A percentile compares a stretch with the other conserved stretches of the same genome.
Conservation (phyloP, 805 yeast species). For the Candida anglica region DNA sequence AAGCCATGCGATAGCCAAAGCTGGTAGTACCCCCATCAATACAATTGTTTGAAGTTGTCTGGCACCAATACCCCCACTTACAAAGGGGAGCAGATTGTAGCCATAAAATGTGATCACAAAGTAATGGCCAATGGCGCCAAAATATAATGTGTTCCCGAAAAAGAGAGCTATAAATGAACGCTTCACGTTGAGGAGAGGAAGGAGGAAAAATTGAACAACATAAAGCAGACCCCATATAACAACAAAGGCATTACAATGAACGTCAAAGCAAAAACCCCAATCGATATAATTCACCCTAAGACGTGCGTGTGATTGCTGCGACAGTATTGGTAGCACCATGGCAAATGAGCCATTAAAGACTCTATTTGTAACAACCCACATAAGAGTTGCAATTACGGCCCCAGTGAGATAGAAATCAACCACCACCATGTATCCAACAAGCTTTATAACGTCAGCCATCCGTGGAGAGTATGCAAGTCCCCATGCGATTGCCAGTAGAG, state of each 20-base stretch:
- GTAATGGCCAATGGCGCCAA: constrained; percentile 71
- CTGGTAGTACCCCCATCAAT: constrained; percentile 62
- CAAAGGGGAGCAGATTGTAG: constrained; percentile 47
- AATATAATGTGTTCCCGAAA: constrained; percentile 75
- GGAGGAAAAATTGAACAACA: constrained; percentile 65
- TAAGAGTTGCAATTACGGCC: constrained; percentile 59
- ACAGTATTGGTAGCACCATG: no score
- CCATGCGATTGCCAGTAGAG: constrained; percentile 83
- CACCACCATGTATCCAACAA: constrained; percentile 78
- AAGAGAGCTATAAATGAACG: constrained; percentile 61
- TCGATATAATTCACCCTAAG: constrained; percentile 49
- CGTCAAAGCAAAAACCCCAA: constrained; percentile 94
- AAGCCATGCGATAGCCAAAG: constrained; percentile 55
- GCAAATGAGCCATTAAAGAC: constrained; percentile 43
- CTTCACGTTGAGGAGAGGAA: constrained; percentile 66
- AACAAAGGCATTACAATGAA: constrained; percentile 88
- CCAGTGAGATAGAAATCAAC: constrained; percentile 79
- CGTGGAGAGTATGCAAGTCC: constrained; percentile 76
- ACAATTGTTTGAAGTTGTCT: constrained; percentile 47
- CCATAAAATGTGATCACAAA: constrained; percentile 82
- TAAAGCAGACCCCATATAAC: constrained; percentile 75
- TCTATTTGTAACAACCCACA: constrained; percentile 70
- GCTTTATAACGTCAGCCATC: constrained; percentile 54
- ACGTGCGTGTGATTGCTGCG: no score
- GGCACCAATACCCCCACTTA: constrained; percentile 40